These are phyloP conservation scores for Tremella mesenterica DNA, from an alignment of 768 basidiomycete genomes.

Conservation along the genomic window DNA sequence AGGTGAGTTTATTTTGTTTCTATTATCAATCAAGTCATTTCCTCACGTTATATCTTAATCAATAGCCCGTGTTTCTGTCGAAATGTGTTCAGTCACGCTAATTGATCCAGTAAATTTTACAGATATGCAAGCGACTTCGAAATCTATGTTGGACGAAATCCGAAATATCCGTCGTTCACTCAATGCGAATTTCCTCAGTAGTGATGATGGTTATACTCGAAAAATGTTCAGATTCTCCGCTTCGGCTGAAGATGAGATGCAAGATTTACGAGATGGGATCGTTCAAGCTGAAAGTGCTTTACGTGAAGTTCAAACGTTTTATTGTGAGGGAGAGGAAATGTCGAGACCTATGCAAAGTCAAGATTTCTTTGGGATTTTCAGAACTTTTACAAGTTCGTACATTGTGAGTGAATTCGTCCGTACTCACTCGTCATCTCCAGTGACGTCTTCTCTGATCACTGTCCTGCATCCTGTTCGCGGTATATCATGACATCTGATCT, in stretches of 20 bases:
- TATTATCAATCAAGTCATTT: neutral
- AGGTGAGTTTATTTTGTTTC: too few relatives aligned
- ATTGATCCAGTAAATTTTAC: constrained; percentile 21
- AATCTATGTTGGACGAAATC: constrained; percentile 80
- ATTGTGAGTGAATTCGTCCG: constrained; percentile 29
- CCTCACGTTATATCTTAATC: too few relatives aligned
- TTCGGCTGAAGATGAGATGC: constrained; percentile 63
- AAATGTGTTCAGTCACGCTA: too few relatives aligned
- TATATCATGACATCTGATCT: too few relatives aligned
- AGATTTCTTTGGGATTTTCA: constrained; percentile 97
- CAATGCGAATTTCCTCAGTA: constrained; percentile 65
- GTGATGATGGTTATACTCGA: constrained; percentile 70
- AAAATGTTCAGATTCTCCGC: constrained; percentile 88
- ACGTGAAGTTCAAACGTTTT: constrained; percentile 76
- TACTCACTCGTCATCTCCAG: too few relatives aligned
- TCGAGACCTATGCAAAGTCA: constrained; percentile 46
- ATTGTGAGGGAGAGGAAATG: constrained; percentile 72
- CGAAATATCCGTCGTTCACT: constrained; percentile 71
- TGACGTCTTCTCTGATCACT: neutral
- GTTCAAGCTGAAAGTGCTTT: constrained; percentile 76
- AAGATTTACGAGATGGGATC: constrained; percentile 78
- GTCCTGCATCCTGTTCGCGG: too few relatives aligned
- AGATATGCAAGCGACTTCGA: constrained; percentile 29
- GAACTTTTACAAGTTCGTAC: constrained; percentile 92
- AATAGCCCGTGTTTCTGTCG: too few relatives aligned